Base-by-base conservation (phyloP, 768 basidiomycete species). In the Boletales sp. region DNA sequence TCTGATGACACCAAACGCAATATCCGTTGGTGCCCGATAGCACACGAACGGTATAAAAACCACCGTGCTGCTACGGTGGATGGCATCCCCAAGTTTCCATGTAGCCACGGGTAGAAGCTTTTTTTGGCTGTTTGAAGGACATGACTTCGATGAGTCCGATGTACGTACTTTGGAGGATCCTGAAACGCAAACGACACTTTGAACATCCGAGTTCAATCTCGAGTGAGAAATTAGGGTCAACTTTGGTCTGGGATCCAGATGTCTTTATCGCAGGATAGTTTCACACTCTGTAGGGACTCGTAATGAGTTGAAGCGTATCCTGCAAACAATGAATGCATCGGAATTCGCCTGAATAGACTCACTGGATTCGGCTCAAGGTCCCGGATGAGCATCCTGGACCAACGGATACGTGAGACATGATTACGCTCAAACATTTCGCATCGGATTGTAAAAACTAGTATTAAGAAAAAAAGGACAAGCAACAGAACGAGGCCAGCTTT, bases 401-500 rank as follows among this genome's bases (percentile, higher is more conserved):
- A 28, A 28, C 25, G 25, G 25, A 28, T 28, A 28, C 36, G 36
- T 17, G 36, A 17, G 36, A 37, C 17, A 37, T 11, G 35, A 17
- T n/a, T 37, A 28, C 25, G 25, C 5, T 28, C 25, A 28, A 28
- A 28, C 25, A 28, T 28, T 28, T 28, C 6, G 25, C 25, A 28
- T 28, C 25, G 5, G 25, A 28, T 7, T 28, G 25, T 28, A 40
- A 34, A 40, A 28, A 39, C 49, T 44, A 50, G 37, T 39, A 44
- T 44, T 50, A 18, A 28, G 25, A 28, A 21, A 60, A 60, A 54
- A 54, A 2, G 50, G 57, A 57, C 63, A 56, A 64, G 64, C 61
- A 66, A 63, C 61, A 54, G 45, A 57, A 52, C 30, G 52, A 57
- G 48, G 31, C 62, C 55, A 57, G 48, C 62, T 62, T 57, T 51